A percentile compares a stretch with the other conserved stretches of the same genome.
Evolutionary conservation across 495 filamentous ascomycete genomes (phyloP).

Genomic region (Neurospora sp.): DNA sequence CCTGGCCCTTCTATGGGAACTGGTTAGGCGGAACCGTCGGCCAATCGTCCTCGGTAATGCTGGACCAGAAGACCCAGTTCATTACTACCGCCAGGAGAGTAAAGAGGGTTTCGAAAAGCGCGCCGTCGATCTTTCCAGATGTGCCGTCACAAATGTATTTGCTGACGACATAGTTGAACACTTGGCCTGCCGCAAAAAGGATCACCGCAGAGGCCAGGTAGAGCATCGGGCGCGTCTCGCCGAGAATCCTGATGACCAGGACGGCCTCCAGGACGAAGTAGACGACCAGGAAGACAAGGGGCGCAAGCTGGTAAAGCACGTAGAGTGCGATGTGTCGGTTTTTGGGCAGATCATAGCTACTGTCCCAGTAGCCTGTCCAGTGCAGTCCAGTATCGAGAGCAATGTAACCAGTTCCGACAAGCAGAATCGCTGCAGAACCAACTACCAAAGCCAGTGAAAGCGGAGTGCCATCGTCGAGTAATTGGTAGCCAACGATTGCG

Average conservation of each 20-base stretch:
- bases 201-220: conserved; percentile 65
- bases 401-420: conserved; percentile 91
- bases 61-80: conserved; percentile 95
- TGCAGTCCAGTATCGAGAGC: conserved; percentile 84
- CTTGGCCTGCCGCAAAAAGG: conserved; percentile 82
- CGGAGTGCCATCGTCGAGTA: conserved; percentile 87
- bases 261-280: conserved; percentile 77
- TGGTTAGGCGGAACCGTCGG: conserved; percentile 40
- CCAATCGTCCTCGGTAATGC: conserved; percentile 99
- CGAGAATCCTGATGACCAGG: conserved; percentile 73
- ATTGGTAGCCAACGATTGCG: conserved; percentile 82
- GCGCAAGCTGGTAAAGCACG: conserved; percentile 84
- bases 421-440: conserved; percentile 57
- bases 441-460: conserved; percentile 68
- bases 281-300: conserved; percentile 73
- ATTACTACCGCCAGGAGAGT: conserved; percentile 70
- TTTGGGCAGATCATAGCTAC: conserved; percentile 36
- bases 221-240: conserved; percentile 80
- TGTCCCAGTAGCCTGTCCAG: conserved; percentile 69
- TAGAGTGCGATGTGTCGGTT: conserved; percentile 81
- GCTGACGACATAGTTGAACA: conserved; percentile 93
- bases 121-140: conserved; percentile 77
- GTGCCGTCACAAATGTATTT: conserved; percentile 78
- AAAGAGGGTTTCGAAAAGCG: conserved; percentile 89
- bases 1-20: conserved; percentile 16